Evolutionary conservation across 345 rosid species (phyloP).

Genomic region (Erucastrum elatum): DNA sequence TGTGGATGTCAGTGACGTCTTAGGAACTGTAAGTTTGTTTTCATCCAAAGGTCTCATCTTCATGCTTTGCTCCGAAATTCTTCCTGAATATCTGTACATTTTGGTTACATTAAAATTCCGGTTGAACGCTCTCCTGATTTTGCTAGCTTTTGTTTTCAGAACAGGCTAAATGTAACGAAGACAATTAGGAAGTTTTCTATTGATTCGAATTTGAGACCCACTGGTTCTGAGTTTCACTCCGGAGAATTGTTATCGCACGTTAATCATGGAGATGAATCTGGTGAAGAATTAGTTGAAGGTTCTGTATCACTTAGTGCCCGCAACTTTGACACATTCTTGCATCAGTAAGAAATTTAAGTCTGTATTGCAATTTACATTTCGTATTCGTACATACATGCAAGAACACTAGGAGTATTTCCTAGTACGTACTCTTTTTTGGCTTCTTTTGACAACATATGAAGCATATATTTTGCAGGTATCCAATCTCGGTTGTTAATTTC

Average conservation of each 20-base stretch:
- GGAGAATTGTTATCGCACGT: slow-evolving; percentile 54
- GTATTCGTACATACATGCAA: slow-evolving; percentile 4
- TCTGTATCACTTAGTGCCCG: slow-evolving; percentile 53
- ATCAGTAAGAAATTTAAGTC: slow-evolving; percentile 60
- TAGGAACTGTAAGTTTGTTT: slow-evolving; percentile 93
- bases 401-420: slow-evolving; percentile 1
- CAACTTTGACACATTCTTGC: slow-evolving; percentile 70
- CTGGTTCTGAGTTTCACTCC: slow-evolving; percentile 85
- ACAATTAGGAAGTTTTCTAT: slow-evolving; percentile 89
- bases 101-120: neutral
- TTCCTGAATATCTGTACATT: neutral
- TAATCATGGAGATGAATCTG: slow-evolving; percentile 83
- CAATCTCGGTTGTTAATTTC: slow-evolving; percentile 88
- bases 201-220: slow-evolving; percentile 70
- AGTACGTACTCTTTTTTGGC: slow-evolving; percentile 14
- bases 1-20: slow-evolving; percentile 85
- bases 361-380: neutral
- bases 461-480: slow-evolving; percentile 60
- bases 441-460: slow-evolving; percentile 26
- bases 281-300: slow-evolving; percentile 67
- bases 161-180: slow-evolving; percentile 96
- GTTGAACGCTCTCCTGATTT: slow-evolving; percentile 29
- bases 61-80: neutral
- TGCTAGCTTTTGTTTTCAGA: slow-evolving; percentile 57
- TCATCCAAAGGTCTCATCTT: neutral